phyloP scores from a whole-genome alignment of 1,284 basidiomycete species.

The Irpex sp. region DNA sequence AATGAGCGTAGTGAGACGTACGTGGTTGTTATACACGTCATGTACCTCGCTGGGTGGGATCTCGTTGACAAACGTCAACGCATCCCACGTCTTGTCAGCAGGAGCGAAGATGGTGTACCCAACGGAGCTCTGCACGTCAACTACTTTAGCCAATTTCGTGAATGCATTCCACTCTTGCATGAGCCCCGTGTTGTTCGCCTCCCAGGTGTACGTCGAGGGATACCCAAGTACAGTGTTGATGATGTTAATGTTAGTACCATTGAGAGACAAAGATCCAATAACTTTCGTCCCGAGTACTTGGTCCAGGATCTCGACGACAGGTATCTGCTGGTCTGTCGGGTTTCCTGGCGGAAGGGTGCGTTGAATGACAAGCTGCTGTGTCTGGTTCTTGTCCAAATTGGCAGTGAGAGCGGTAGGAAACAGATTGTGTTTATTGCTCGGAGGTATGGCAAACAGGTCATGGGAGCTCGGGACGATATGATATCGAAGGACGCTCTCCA shows the following conservation, averaged over 20 bases:
- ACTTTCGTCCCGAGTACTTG: not conserved
- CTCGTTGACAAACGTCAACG: not conserved
- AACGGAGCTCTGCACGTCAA: not conserved
- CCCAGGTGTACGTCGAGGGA: not conserved
- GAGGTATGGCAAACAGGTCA: not conserved
- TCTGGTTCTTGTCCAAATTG: not conserved
- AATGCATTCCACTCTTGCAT: not conserved
- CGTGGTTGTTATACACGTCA: not conserved
- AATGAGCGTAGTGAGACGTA: not conserved
- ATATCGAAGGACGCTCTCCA: not conserved
- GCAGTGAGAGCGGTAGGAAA: not conserved
- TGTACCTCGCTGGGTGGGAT: not conserved
- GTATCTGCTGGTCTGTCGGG: no score
- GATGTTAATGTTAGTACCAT: not conserved
- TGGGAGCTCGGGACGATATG: not conserved
- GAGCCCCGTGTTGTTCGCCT: not conserved
- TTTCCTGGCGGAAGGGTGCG: no score
- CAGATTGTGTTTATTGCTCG: not conserved
- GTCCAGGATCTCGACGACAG: not conserved
- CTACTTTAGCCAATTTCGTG: not conserved
- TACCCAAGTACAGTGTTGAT: not conserved
- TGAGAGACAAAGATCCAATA: not conserved
- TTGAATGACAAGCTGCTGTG: not conserved
- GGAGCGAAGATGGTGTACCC: not conserved
- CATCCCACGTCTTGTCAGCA: not conserved